Base-by-base conservation (phyloP, 306 rosid species). In the Cotoneaster glaucophyllus region DNA sequence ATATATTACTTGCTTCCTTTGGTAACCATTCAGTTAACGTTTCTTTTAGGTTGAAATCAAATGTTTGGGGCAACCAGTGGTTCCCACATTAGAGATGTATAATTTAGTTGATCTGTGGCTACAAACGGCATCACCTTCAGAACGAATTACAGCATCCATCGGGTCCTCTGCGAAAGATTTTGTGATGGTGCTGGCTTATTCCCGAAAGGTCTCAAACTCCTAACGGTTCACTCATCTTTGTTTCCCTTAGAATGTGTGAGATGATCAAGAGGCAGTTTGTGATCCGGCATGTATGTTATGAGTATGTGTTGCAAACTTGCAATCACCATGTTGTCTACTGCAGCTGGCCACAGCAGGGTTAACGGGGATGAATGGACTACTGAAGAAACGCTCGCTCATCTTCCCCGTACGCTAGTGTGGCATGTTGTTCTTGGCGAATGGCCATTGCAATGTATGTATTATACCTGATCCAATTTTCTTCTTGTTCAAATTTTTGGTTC, bases 101-200 rank as follows among this genome's bases (percentile, higher is more conserved):
- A 88, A 86, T 70, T 85, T 96, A 84, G 85, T 92, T 75, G 97
- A 90, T 81, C 73, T 88, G 67, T 95, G 99, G 99, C 90, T 90
- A 29, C 90, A 90, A 82, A 84, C 90, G 11, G 78, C 85, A 4
- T 79, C 96, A 13, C 67, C 91, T 11, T 76, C 91, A 3, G 86
- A 86, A 61, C 78, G 90, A 79, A 79, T 88, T 69, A 85, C 92
- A 3, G 92, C 90, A 18, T 63, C 90, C 24, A 80, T 92, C 12
- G 99, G 99, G 4, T 90, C 99, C 34, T 89, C 98, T 1, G 99
- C 97, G 1, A 91, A 96, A 84, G 98, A 96, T 73, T 96, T 89
- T 69, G 86, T 96, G 5, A 90, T 96, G 98, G 96, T 92, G 68
- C 86, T 96, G 2, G 84, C 85, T 32, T 96, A 96, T 84, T 86